Conservation (phyloP, 2,329 filamentous ascomycete genomes). For the Cladosporium oxysporum region DNA sequence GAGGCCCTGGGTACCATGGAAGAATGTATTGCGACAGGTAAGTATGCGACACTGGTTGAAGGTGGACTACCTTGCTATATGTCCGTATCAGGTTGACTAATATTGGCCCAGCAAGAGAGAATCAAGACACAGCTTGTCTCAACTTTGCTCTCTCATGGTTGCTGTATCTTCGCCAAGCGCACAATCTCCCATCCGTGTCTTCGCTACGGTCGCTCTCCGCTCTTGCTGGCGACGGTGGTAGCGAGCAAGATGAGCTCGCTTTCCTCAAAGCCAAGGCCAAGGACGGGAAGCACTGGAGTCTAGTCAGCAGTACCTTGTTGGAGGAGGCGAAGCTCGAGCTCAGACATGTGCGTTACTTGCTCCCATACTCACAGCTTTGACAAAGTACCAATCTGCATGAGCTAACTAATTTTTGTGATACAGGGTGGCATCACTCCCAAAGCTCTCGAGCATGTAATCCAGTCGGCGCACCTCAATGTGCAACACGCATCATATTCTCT, state of each 20-base stretch:
- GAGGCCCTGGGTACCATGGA: slow-evolving; percentile 94
- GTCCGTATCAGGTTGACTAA: slow-evolving; percentile 18
- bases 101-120: slow-evolving; percentile 67
- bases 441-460: slow-evolving; percentile 76
- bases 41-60: slow-evolving; percentile 1
- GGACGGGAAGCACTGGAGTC: slow-evolving; percentile 80
- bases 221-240: slow-evolving; percentile 29
- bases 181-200: slow-evolving; percentile 56
- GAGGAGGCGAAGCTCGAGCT: slow-evolving; percentile 77
- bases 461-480: slow-evolving; percentile 79
- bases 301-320: slow-evolving; percentile 80
- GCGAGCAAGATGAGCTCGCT: slow-evolving; percentile 74
- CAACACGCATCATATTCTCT: slow-evolving; percentile 72
- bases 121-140: slow-evolving; percentile 85
- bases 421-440: slow-evolving; percentile 39
- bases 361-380: neutral
- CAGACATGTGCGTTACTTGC: neutral
- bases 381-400: neutral
- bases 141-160: slow-evolving; percentile 97
- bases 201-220: slow-evolving; percentile 28
- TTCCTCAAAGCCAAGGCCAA: slow-evolving; percentile 85
- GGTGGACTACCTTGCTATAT: neutral
- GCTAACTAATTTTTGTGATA: neutral
- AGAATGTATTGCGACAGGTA: slow-evolving; percentile 81
- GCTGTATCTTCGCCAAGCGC: slow-evolving; percentile 87